A percentile compares a stretch with the other conserved stretches of the same genome.
Evolutionary conservation across 805 yeast genomes (phyloP).

Genomic region (Myxozyma vanderwaltii): DNA sequence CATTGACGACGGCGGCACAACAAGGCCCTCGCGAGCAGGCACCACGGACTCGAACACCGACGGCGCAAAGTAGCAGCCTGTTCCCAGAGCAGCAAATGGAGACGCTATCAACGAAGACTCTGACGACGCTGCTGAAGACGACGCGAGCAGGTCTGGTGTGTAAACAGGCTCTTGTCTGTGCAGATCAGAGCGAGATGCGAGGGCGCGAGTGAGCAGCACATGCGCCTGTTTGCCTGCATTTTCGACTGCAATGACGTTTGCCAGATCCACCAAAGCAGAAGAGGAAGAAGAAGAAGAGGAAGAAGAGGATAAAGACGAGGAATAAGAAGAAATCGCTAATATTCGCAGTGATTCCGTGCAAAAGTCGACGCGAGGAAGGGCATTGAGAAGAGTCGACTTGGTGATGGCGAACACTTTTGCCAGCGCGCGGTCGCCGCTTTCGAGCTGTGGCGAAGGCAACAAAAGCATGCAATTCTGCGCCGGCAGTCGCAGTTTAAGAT

Average conservation of each 20-base stretch:
- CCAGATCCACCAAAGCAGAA: background rate
- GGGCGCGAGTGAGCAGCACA: background rate
- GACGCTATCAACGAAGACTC: background rate
- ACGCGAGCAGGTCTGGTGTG: too few species aligned
- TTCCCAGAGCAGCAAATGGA: background rate
- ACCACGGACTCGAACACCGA: conserved; percentile 24
- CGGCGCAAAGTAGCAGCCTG: conserved; percentile 13
- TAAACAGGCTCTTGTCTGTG: too few species aligned
- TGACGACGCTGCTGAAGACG: background rate
- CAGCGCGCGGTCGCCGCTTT: too few species aligned
- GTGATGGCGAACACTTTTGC: too few species aligned
- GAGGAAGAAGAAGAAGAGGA: background rate
- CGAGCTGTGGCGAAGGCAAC: too few species aligned
- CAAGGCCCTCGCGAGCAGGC: background rate
- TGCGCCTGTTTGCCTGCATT: background rate
- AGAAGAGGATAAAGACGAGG: background rate
- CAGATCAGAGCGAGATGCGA: too few species aligned
- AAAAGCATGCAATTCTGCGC: too few species aligned
- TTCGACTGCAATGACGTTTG: background rate
- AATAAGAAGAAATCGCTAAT: background rate
- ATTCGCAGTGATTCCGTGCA: conserved; percentile 15
- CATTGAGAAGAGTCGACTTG: background rate
- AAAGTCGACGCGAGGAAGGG: background rate
- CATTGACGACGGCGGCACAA: conserved; percentile 19
- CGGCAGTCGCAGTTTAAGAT: too few species aligned